Evolutionary conservation across 1,284 basidiomycete species (phyloP), one percentile per base, ranked within the genome.

Genomic region (Cryptococcus amylolentus): DNA sequence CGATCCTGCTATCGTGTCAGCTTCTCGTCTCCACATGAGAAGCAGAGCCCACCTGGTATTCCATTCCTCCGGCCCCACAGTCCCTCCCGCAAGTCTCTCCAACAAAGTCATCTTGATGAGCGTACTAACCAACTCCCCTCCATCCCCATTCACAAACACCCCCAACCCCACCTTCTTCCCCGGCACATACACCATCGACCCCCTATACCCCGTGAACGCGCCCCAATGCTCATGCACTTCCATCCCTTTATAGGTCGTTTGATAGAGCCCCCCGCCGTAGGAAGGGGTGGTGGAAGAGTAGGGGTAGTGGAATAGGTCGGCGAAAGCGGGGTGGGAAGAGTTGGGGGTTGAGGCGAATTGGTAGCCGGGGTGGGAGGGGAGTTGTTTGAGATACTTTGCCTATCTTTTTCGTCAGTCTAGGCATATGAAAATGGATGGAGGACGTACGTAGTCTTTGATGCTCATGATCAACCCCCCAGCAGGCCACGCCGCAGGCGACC

Each of bases 261-360:
- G 50, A 23, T 41, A 51, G 4, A 51, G 39, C 2, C 50, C 50
- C 7, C 38, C 50, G 10, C 40, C 50, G 41, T 51, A 51, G 9
- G 50, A 44, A 23, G 50, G 20, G 5, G 28, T 40, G 26, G 50
- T 28, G 39, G 50, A 42, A 3, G 50, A 51, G 40, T 51, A 43
- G 18, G 52, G 43, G 52, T 18, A 53, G 28, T 53, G 38, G 28
- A 13, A 48, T 18, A 18, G 13, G 10, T 54, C 44, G 16, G 20
- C 45, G 35, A 43, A 54, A 35, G 23, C 44, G 18, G 13, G 2
- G 40, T 28, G 18, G n/a, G 53, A n/a, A 26, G 53, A 28, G 27
- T 49, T 12, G 47, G 27, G 20, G 53, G 38, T 37, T 6, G 46
- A 18, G 46, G 27, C 46, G n/a, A 20, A 27, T 9, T 18, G 12